phyloP scores from a whole-genome alignment of 768 basidiomycete species.

The Tylopilus plumbeoviolaceoides region DNA sequence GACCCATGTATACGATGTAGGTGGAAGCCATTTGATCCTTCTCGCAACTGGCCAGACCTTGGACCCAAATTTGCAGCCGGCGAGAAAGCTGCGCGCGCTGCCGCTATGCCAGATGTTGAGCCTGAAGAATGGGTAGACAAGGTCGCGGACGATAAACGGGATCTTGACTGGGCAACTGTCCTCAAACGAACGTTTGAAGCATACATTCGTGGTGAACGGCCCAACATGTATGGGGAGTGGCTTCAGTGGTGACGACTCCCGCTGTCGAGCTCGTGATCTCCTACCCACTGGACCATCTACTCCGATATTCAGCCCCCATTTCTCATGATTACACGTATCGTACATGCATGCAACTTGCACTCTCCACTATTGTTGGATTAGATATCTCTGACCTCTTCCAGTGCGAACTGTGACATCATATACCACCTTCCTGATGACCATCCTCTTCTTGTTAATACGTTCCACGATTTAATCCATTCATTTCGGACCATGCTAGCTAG shows the following conservation, averaged over 20 bases:
- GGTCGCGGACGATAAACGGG: constrained; percentile 65
- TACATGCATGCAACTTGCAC: constrained; percentile 26
- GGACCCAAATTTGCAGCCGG: constrained; percentile 74
- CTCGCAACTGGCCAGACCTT: constrained; percentile 94
- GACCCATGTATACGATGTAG: constrained; percentile 35
- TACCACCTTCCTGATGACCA: constrained; percentile 28
- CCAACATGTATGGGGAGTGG: constrained; percentile 95
- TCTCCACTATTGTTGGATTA: constrained; percentile 30
- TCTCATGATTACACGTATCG: constrained; percentile 27
- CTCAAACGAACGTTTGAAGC: constrained; percentile 94
- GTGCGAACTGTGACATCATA: constrained; percentile 27
- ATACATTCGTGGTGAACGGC: constrained; percentile 84
- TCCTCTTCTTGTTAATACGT: constrained; percentile 25
- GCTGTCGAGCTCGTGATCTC: constrained; percentile 6
- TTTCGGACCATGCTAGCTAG: constrained; percentile 17
- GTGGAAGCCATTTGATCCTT: constrained; percentile 94
- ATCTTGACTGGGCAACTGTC: constrained; percentile 90
- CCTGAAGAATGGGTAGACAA: constrained; percentile 37
- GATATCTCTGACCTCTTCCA: constrained; percentile 20
- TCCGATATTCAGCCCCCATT: constrained; percentile 24
- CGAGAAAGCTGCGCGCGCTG: constrained; percentile 62
- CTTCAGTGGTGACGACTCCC: constrained; percentile 42
- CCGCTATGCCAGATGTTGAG: constrained; percentile 31
- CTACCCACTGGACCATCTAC: constrained; percentile 26
- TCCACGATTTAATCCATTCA: constrained; percentile 16